A percentile compares a stretch with the other conserved stretches of the same genome.
Conservation (phyloP, 192 early-diverging fungal genomes). For the Rhizoclosmatium globosum region DNA sequence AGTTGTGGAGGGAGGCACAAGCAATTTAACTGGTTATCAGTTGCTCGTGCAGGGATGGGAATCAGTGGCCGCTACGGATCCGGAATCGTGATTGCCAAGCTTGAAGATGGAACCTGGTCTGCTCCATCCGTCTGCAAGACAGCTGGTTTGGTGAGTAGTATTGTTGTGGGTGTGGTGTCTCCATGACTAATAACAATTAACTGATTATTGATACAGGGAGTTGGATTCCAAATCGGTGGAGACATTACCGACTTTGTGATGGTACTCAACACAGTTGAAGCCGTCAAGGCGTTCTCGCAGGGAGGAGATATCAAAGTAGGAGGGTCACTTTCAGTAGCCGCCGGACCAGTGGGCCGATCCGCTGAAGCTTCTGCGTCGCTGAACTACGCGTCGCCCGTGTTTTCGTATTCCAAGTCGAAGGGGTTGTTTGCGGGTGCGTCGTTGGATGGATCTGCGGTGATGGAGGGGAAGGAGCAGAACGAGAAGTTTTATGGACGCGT, state of each 20-base stretch:
- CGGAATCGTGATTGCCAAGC: conserved; percentile 87
- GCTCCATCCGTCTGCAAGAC: conserved; percentile 12
- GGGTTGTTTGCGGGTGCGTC: conserved; percentile 94
- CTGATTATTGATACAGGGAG: conserved; percentile 55
- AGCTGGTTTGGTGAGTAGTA: conserved; percentile 17
- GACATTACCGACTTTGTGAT: conserved; percentile 95
- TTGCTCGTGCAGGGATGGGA: conserved; percentile 88
- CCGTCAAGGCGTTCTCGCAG: conserved; percentile 85
- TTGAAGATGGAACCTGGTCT: conserved; percentile 66
- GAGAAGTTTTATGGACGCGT: conserved; percentile 76
- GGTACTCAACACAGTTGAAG: conserved; percentile 82
- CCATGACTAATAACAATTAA: background rate
- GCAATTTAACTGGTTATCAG: conserved; percentile 77
- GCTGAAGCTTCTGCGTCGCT: conserved; percentile 79
- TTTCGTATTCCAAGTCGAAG: conserved; percentile 90
- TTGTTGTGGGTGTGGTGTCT: background rate
- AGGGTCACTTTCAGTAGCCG: conserved; percentile 75
- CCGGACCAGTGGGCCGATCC: conserved; percentile 85
- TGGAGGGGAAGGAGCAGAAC: conserved; percentile 88
- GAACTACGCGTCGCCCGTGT: conserved; percentile 84
- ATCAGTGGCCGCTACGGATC: conserved; percentile 84
- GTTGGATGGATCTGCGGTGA: conserved; percentile 85
- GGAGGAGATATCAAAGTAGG: conserved; percentile 91
- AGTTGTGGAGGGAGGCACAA: background rate
- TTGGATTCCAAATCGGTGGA: conserved; percentile 90